Percentiles rank a stretch among this genome's conserved stretches.
Evolutionary conservation across 768 basidiomycete genomes (phyloP).

Genomic region (Botryobasidium botryosum): DNA sequence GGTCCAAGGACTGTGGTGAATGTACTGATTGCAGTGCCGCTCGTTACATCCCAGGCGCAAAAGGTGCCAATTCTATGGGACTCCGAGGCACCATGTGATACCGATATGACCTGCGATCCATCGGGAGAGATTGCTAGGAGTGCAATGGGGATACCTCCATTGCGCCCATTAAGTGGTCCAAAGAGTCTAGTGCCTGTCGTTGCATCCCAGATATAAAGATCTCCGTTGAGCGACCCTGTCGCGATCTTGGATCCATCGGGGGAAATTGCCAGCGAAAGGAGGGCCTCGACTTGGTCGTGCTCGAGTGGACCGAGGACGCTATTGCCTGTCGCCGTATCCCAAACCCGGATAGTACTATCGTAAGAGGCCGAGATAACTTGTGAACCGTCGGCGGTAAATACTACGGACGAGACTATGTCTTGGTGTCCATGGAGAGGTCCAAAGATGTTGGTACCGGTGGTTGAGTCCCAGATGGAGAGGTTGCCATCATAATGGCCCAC

Average conservation of each 20-base stretch:
- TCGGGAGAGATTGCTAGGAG: conserved; percentile 6
- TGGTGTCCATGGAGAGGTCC: conserved; percentile 1
- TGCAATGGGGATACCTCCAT: neutral
- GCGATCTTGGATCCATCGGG: conserved; percentile 2
- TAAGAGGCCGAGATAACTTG: too few species aligned
- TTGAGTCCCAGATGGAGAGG: neutral
- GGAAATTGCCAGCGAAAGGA: conserved; percentile 2
- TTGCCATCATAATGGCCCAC: neutral
- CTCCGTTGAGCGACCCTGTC: conserved; percentile 1
- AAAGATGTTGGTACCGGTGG: neutral
- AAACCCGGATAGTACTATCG: too few species aligned
- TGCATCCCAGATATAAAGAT: too few species aligned
- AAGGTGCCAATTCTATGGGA: too few species aligned
- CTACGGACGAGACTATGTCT: neutral
- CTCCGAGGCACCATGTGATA: too few species aligned
- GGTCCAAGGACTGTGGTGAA: too few species aligned
- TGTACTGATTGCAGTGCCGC: too few species aligned
- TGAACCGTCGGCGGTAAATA: conserved; percentile 6
- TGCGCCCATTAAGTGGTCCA: conserved; percentile 1
- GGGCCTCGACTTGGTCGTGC: neutral
- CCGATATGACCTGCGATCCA: conserved; percentile 1
- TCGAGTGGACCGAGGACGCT: too few species aligned
- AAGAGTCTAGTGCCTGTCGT: too few species aligned
- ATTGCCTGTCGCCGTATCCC: too few species aligned
- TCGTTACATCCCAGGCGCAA: too few species aligned